Base-by-base conservation (phyloP, 352 stramenopile genomes). In the Thalassiosira mediterranea region DNA sequence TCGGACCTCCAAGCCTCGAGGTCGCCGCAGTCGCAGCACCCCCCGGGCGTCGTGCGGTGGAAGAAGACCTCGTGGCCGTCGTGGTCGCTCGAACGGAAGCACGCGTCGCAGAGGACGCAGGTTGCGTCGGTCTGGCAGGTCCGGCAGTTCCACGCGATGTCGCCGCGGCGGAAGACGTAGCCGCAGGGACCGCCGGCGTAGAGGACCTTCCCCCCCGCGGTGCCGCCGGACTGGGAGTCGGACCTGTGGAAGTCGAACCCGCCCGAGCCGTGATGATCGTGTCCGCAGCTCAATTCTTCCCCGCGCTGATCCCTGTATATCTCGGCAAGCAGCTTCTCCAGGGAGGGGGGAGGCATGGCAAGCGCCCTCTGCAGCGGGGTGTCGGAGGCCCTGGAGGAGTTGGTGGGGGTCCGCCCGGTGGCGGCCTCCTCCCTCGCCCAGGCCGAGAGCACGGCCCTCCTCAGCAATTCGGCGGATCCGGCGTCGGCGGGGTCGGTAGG, bases 111-210 rank as follows among this genome's bases (percentile, higher is more conserved):
- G 63, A 98, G 87, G 1, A 99, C 97, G 64, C 96, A 99, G 29
- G 97, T 99, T 67, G 95, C 89, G 82, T 99, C 97, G 8, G 94
- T 93, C 75, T 99, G 95, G 79, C 97, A 99, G 61, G 96, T 98
- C 40, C 96, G 94, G 89, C 97, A 99, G 77, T 98, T 98, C 94
- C 97, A 99, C 19, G 96, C 95, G 76, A 99, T 97, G 86, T 99
- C 97, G 56, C 97, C 97, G 3, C 95, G 88, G 65, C 97, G 91
- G 77, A 99, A 98, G 26, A 98, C 86, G 81, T 98, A 98, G 15
- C 96, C 96, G 77, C 97, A 99, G 3, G 88, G 86, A 61, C 70
- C 49, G 26, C 76, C 76, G 2, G 25, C 48, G 59, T 67, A 78
- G 19, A 23, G 3, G 11, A 13, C 49, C 13, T 42, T 42, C 34